Conservation (phyloP, 768 basidiomycete genomes). For the Lactarius psammicola region DNA sequence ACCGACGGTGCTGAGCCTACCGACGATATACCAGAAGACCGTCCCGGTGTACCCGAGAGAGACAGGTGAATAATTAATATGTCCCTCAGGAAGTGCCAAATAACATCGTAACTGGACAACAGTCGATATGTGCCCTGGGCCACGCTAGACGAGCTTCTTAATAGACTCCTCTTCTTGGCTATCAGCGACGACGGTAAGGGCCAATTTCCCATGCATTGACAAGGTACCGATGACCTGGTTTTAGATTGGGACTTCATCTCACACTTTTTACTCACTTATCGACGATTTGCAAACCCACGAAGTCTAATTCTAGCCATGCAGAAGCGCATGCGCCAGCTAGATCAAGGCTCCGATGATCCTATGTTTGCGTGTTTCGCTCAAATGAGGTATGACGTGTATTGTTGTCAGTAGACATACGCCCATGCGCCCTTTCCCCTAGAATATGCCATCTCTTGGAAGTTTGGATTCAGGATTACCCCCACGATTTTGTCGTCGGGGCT, state of each 20-base stretch:
- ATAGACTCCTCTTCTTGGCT: conserved; percentile 78
- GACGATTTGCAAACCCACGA: conserved; percentile 77
- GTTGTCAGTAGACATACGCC: neutral
- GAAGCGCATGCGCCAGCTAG: conserved; percentile 77
- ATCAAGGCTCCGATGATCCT: conserved; percentile 69
- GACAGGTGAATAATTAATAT: conserved; percentile 44
- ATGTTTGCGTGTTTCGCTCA: conserved; percentile 88
- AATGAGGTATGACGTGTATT: conserved; percentile 58
- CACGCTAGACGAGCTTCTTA: conserved; percentile 73
- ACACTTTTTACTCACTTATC: conserved; percentile 81
- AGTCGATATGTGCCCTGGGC: conserved; percentile 68
- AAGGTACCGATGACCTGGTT: conserved; percentile 17
- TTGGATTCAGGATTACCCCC: conserved; percentile 74
- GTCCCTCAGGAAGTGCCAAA: neutral
- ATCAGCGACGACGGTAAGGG: conserved; percentile 80
- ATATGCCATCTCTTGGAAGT: conserved; percentile 76
- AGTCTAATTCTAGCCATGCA: conserved; percentile 84
- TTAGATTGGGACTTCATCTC: conserved; percentile 73
- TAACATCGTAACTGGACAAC: conserved; percentile 33
- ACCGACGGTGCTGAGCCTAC: conserved; percentile 16
- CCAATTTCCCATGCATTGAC: neutral
- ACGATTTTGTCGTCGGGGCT: conserved; percentile 77
- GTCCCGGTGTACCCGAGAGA: conserved; percentile 34
- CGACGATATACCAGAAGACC: conserved; percentile 25
- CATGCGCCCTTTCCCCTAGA: conserved; percentile 41